phyloP scores from a whole-genome alignment of 805 yeast species.

The Hanseniaspora osmophila region DNA sequence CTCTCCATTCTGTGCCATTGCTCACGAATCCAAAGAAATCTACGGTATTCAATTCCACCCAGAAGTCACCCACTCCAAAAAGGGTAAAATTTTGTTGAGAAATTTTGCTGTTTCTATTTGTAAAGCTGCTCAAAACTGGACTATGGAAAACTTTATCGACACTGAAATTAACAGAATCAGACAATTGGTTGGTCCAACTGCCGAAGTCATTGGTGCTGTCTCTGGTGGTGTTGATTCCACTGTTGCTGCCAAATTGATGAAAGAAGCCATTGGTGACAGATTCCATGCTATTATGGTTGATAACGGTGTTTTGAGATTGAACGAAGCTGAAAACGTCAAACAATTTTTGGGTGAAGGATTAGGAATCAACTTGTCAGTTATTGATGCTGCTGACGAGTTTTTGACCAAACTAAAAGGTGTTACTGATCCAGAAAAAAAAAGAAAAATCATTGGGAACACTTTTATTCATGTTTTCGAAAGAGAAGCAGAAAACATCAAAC shows the following conservation, averaged over 20 bases:
- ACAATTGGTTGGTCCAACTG: slow-evolving; percentile 86
- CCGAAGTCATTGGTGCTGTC: slow-evolving; percentile 98
- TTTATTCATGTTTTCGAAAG: slow-evolving; percentile 94
- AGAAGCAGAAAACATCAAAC: slow-evolving; percentile 84
- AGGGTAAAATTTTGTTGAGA: slow-evolving; percentile 75
- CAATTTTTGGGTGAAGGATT: slow-evolving; percentile 82
- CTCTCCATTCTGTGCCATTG: slow-evolving; percentile 92
- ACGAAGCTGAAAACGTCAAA: slow-evolving; percentile 83
- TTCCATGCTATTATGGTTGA: slow-evolving; percentile 97
- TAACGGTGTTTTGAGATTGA: slow-evolving; percentile 91
- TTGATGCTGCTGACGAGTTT: slow-evolving; percentile 88
- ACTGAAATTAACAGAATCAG: slow-evolving; percentile 91
- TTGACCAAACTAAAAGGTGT: slow-evolving; percentile 78
- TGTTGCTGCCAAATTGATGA: slow-evolving; percentile 95
- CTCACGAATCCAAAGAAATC: slow-evolving; percentile 56
- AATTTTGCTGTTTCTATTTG: slow-evolving; percentile 92
- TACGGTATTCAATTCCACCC: slow-evolving; percentile 98
- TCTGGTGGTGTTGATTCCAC: slow-evolving; percentile 99
- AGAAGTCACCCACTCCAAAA: slow-evolving; percentile 90
- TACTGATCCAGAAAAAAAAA: slow-evolving; percentile 96
- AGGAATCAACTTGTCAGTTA: slow-evolving; percentile 87
- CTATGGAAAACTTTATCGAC: slow-evolving; percentile 94
- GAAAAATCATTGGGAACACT: slow-evolving; percentile 96
- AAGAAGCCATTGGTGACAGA: slow-evolving; percentile 95
- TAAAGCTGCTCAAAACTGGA: slow-evolving; percentile 81